phyloP scores from a whole-genome alignment of 2,329 filamentous ascomycete species.

The Fusarium napiforme region DNA sequence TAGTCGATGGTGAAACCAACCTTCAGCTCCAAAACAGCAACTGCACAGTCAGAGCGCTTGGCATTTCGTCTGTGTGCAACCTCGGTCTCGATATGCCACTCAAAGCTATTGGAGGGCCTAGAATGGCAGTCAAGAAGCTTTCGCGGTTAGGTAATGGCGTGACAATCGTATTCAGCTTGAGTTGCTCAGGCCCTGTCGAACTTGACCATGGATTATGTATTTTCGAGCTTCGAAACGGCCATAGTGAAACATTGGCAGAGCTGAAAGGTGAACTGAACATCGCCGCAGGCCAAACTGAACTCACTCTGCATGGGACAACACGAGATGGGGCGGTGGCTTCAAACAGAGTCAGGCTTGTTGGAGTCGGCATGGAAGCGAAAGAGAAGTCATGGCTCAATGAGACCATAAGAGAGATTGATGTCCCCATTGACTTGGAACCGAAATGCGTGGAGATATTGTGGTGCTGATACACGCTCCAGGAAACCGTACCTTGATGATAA shows the following conservation, averaged over 20 bases:
- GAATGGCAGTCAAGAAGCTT: constrained; percentile 36
- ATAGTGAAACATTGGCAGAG: constrained; percentile 42
- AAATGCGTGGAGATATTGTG: constrained; percentile 21
- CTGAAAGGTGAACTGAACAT: constrained; percentile 47
- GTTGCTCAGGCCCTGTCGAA: constrained; percentile 48
- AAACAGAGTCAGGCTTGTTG: constrained; percentile 40
- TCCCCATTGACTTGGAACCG: constrained; percentile 29
- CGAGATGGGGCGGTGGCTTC: constrained; percentile 20
- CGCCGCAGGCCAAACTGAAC: constrained; percentile 43
- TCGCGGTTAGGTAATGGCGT: constrained; percentile 32
- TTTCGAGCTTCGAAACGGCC: constrained; percentile 48
- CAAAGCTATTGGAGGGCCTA: constrained; percentile 43
- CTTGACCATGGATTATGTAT: constrained; percentile 46
- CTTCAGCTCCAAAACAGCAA: constrained; percentile 46
- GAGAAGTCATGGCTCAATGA: constrained; percentile 45
- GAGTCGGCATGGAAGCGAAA: constrained; percentile 38
- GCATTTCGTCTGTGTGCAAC: constrained; percentile 31
- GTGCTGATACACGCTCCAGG: background rate
- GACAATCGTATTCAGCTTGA: constrained; percentile 38
- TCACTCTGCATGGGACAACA: constrained; percentile 43
- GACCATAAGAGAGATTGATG: constrained; percentile 44
- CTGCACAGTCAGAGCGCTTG: constrained; percentile 44
- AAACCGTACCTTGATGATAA: background rate
- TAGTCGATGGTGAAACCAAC: constrained; percentile 42
- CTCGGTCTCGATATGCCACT: constrained; percentile 45